phyloP scores from a whole-genome alignment of 2,329 filamentous ascomycete genomes.

The Penicillium brevicompactum region DNA sequence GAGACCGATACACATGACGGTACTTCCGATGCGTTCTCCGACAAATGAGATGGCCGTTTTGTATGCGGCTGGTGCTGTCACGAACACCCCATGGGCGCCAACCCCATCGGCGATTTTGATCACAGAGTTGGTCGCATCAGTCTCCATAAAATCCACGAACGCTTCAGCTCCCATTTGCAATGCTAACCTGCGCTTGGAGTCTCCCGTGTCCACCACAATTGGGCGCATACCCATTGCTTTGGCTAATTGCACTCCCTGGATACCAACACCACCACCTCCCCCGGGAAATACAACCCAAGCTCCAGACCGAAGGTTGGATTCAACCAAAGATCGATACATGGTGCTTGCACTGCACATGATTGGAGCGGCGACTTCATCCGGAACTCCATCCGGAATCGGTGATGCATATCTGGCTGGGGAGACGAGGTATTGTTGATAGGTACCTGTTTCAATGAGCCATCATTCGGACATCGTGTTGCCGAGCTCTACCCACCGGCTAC shows the following conservation, averaged over 20 bases:
- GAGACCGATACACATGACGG: slow-evolving; percentile 56
- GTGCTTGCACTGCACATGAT: slow-evolving; percentile 64
- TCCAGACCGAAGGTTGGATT: slow-evolving; percentile 53
- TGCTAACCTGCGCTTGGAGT: slow-evolving; percentile 49
- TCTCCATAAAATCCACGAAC: slow-evolving; percentile 58
- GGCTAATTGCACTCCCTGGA: slow-evolving; percentile 59
- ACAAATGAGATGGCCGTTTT: slow-evolving; percentile 45
- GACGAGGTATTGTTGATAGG: slow-evolving; percentile 62
- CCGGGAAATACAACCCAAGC: slow-evolving; percentile 51
- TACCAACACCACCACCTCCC: slow-evolving; percentile 58
- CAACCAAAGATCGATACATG: slow-evolving; percentile 59
- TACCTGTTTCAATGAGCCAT: slow-evolving; percentile 36
- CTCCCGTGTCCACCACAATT: slow-evolving; percentile 58
- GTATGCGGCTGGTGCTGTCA: slow-evolving; percentile 44
- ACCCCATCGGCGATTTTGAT: slow-evolving; percentile 50
- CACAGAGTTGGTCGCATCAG: slow-evolving; percentile 42
- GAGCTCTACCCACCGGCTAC: slow-evolving; percentile 31
- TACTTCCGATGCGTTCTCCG: slow-evolving; percentile 48
- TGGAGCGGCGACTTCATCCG: slow-evolving; percentile 59
- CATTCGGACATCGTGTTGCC: neutral
- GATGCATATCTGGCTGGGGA: slow-evolving; percentile 58
- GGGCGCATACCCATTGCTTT: slow-evolving; percentile 59
- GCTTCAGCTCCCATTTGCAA: slow-evolving; percentile 56
- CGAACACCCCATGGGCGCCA: slow-evolving; percentile 50
- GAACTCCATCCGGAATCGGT: slow-evolving; percentile 58